Conservation (phyloP, 2,329 filamentous ascomycete species). For the Fusarium pseudocircinatum region DNA sequence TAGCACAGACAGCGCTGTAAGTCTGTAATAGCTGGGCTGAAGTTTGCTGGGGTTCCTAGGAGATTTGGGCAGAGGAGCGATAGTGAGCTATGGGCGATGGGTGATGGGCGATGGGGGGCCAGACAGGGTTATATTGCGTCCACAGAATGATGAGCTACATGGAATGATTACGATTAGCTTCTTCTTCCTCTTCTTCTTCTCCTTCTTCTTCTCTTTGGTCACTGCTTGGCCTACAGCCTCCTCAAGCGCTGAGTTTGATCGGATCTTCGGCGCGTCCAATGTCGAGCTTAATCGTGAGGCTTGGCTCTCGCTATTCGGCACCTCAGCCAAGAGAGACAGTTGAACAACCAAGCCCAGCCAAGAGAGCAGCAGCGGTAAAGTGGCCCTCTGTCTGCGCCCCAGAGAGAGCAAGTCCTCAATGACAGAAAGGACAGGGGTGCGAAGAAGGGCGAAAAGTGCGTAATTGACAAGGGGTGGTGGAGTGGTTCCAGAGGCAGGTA, state of each 20-base stretch:
- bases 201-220: neutral
- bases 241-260: slow-evolving; percentile 32
- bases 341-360: slow-evolving; percentile 3
- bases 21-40: slow-evolving; percentile 4
- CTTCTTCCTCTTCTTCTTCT: neutral
- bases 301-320: slow-evolving; percentile 39
- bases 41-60: slow-evolving; percentile 10
- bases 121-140: slow-evolving; percentile 37
- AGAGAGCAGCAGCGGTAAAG: slow-evolving; percentile 12
- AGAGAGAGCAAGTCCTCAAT: slow-evolving; percentile 7
- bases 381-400: slow-evolving; percentile 20
- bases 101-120: slow-evolving; percentile 8
- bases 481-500: slow-evolving; percentile 22
- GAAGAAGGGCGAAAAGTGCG: slow-evolving; percentile 7
- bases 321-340: slow-evolving; percentile 31
- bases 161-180: slow-evolving; percentile 25
- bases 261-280: slow-evolving; percentile 38
- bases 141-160: slow-evolving; percentile 30
- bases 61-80: slow-evolving; percentile 10
- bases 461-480: slow-evolving; percentile 20
- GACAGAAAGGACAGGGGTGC: slow-evolving; percentile 8
- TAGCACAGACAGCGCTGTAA: neutral
- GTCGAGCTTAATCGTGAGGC: slow-evolving; percentile 22
- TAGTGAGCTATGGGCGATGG: slow-evolving; percentile 1
- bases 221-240: slow-evolving; percentile 32